Evolutionary conservation across 768 basidiomycete genomes (phyloP), one percentile per base, ranked within the genome.

Genomic region (Chalciporus sphaerocephalus): DNA sequence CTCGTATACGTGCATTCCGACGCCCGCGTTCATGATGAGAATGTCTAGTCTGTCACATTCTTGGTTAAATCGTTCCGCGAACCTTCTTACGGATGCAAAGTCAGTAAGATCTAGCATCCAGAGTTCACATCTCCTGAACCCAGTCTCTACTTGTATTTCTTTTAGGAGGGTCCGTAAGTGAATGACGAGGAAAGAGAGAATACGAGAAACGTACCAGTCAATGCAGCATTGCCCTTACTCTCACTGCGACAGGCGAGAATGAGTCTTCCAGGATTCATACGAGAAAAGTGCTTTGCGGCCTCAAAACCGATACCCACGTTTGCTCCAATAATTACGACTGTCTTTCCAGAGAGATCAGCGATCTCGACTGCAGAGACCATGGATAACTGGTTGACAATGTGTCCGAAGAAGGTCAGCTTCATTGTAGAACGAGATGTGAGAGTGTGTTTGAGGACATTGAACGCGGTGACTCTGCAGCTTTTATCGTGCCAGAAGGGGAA

Each of bases 261-360:
- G 13, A 69, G 51, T 12, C 49, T 61, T 4, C 47, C 48, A 1
- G 65, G 60, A 5, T 56, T 55, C 65, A 67, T 68, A 1, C 50
- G 47, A 0, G 67, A 54, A 13, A 67, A 59, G 38, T 67, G 66
- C 35, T 55, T 60, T 0, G 58, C 52, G 0, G 61, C 57, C 38
- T 68, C 65, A 2, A 69, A 54, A 0, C 69, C 69, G 18, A 67
- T 54, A 4, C 66, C 68, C 1, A 51, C 48, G 43, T 67, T 69
- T 18, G 64, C 64, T 0, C 67, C 67, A 20, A 66, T 50, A 39
- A 69, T 49, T 7, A 59, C 43, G 33, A 69, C 58, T 0, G 56
- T 65, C 32, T 65, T 60, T 4, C 64, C 69, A 5, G 55, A 37
- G 2, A 69, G 47, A 42, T 69, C 56, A 0, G 30, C 48, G 6